These are phyloP conservation scores for Botrytis deweyae DNA, from an alignment of 2,329 filamentous ascomycete species.

Conservation along the genomic window DNA sequence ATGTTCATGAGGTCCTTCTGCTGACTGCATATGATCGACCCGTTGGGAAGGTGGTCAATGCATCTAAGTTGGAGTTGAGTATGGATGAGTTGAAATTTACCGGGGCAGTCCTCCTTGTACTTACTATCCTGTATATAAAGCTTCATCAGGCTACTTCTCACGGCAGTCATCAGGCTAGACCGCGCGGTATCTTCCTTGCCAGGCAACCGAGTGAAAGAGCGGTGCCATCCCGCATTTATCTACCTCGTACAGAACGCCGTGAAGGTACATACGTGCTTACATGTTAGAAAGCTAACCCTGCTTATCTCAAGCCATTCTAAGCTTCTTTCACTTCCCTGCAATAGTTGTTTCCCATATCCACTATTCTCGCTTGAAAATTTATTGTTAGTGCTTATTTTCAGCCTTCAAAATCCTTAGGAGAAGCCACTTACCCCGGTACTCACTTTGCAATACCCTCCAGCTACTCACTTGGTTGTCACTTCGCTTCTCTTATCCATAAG, in stretches of 20 bases:
- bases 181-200: constrained; percentile 8
- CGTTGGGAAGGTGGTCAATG: constrained; percentile 24
- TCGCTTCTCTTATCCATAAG: constrained; percentile 28
- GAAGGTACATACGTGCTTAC: constrained; percentile 16
- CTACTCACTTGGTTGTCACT: constrained; percentile 27
- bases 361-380: constrained; percentile 14
- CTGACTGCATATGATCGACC: constrained; percentile 22
- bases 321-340: constrained; percentile 22
- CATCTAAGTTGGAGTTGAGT: constrained; percentile 23
- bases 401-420: constrained; percentile 28
- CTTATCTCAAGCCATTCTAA: constrained; percentile 23
- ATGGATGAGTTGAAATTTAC: constrained; percentile 30
- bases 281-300: constrained; percentile 12
- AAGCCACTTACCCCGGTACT: constrained; percentile 26
- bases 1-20: constrained; percentile 24
- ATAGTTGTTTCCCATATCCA: neutral
- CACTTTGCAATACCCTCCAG: constrained; percentile 16
- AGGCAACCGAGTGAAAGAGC: constrained; percentile 13
- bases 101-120: constrained; percentile 23
- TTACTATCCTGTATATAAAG: constrained; percentile 26
- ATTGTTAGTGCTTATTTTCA: constrained; percentile 38
- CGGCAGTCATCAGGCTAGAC: constrained; percentile 29
- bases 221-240: constrained; percentile 15
- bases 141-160: constrained; percentile 26
- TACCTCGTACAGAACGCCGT: constrained; percentile 12